Evolutionary conservation across 2,329 filamentous ascomycete species (phyloP).

Genomic region (Penicillium sp.): DNA sequence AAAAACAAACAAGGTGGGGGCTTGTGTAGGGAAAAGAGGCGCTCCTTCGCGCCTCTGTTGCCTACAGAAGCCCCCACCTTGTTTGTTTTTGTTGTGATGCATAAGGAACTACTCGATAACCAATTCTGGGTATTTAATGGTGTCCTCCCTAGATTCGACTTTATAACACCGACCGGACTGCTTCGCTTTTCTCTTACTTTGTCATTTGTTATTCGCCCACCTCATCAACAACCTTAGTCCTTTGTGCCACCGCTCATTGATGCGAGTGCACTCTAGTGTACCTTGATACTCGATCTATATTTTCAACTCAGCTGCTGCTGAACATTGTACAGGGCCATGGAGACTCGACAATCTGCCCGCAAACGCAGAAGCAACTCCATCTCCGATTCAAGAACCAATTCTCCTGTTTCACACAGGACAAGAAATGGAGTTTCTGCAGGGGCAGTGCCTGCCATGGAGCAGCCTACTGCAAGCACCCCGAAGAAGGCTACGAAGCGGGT

Average conservation of each 20-base stretch:
- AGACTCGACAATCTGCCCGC: slow-evolving; percentile 26
- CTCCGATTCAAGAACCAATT: slow-evolving; percentile 14
- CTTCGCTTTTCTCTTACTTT: not conserved
- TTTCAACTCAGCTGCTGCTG: not conserved
- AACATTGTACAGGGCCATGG: slow-evolving; percentile 19
- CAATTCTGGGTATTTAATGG: not conserved
- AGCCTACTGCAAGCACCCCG: slow-evolving; percentile 26
- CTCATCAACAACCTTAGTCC: not conserved
- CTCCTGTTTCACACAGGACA: slow-evolving; percentile 21
- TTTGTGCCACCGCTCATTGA: not conserved
- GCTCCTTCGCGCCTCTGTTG: slow-evolving; percentile 20
- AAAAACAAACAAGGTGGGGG: too few relatives aligned
- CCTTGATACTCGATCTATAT: not conserved
- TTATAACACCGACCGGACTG: slow-evolving; percentile 15
- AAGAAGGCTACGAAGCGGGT: slow-evolving; percentile 43
- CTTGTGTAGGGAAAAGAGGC: too few relatives aligned
- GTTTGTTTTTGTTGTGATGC: slow-evolving; percentile 32
- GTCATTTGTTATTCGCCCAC: not conserved
- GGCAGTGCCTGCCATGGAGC: not conserved
- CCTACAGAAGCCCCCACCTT: slow-evolving; percentile 23
- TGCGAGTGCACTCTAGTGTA: not conserved
- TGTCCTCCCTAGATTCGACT: not conserved
- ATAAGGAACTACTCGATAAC: slow-evolving; percentile 8
- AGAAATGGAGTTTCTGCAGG: slow-evolving; percentile 9
- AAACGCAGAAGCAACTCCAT: slow-evolving; percentile 31